A percentile compares a stretch with the other conserved stretches of the same genome.
phyloP scores from a whole-genome alignment of 768 basidiomycete species.

The Leccinum truebloodii region DNA sequence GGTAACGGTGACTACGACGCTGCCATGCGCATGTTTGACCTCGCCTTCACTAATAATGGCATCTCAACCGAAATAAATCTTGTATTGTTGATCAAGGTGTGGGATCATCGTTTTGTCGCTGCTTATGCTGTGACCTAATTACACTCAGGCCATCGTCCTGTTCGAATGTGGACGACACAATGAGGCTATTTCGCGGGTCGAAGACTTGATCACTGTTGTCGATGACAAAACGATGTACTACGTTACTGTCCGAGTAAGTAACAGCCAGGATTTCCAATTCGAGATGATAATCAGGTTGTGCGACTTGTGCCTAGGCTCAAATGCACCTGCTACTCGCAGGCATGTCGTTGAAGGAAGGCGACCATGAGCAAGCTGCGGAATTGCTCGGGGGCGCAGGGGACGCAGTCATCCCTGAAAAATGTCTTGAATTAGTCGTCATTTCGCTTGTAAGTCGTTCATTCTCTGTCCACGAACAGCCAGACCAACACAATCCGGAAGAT shows the following conservation, averaged over 20 bases:
- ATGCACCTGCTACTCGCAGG: conserved; percentile 7
- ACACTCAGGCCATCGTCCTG: conserved; percentile 7
- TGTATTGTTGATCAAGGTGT: conserved; percentile 16
- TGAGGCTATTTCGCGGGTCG: conserved; percentile 8
- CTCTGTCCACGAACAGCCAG: too few relatives aligned
- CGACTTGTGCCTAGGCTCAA: conserved; percentile 1
- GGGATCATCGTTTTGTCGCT: rapidly evolving
- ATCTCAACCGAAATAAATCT: conserved; percentile 1
- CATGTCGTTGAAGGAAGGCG: not conserved
- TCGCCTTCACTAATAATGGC: conserved; percentile 1
- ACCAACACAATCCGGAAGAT: not conserved
- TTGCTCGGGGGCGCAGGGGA: not conserved
- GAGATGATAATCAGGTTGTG: not conserved
- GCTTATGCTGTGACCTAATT: not conserved
- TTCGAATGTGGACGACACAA: conserved; percentile 9
- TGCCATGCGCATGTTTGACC: conserved; percentile 9
- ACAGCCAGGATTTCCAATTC: rapidly evolving
- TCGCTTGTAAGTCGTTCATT: conserved; percentile 8
- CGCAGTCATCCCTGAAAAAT: not conserved
- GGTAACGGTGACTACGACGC: conserved; percentile 3
- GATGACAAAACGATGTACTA: not conserved
- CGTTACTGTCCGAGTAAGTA: conserved; percentile 4
- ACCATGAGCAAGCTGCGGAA: not conserved
- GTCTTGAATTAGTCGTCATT: not conserved
- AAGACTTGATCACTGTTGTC: not conserved